Conservation (phyloP, 768 basidiomycete genomes). For the Boletus fagicola region DNA sequence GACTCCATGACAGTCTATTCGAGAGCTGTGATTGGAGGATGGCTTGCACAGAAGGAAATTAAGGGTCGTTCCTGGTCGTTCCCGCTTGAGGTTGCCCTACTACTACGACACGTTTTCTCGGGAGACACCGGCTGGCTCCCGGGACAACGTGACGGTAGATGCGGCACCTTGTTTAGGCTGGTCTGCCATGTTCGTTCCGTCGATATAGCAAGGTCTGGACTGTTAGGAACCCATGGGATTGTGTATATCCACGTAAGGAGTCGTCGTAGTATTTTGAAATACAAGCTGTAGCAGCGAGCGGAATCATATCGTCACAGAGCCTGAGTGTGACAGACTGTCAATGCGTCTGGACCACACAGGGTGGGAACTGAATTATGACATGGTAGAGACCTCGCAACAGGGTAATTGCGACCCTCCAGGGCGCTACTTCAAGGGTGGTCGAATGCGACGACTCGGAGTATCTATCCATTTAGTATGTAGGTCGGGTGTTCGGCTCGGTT, state of each 20-base stretch:
- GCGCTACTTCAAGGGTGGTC: neutral
- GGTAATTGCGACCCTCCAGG: neutral
- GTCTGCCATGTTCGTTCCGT: too few species aligned
- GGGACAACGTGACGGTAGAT: neutral
- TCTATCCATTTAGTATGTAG: neutral
- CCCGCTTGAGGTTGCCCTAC: neutral
- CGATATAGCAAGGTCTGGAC: neutral
- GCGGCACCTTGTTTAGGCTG: neutral
- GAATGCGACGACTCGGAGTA: neutral
- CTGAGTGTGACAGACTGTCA: too few species aligned
- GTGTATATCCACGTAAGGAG: neutral
- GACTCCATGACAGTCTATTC: neutral
- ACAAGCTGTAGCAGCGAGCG: neutral
- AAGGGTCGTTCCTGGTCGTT: neutral
- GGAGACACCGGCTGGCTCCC: neutral
- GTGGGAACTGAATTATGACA: constrained; percentile 3
- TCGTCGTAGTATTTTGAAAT: neutral
- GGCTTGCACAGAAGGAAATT: neutral
- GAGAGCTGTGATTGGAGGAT: neutral
- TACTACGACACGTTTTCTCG: neutral
- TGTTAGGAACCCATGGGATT: neutral
- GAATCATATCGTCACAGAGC: too few species aligned
- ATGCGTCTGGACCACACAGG: neutral
- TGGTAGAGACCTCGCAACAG: neutral
- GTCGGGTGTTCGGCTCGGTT: neutral